Evolutionary conservation across 352 stramenopile species (phyloP).

Genomic region (Thraustotheca clavata): DNA sequence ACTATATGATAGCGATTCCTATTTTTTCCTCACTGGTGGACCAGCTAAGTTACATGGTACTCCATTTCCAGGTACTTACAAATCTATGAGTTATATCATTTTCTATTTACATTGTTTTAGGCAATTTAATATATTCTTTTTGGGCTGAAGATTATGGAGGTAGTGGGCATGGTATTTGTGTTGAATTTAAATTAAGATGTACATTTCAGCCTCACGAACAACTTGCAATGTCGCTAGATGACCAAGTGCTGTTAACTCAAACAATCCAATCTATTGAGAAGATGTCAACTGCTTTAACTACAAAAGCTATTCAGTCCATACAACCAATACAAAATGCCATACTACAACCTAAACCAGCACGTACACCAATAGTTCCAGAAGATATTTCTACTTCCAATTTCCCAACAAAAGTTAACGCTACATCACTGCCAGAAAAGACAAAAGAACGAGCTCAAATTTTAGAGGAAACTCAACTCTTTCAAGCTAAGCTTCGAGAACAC

Average conservation of each 20-base stretch:
- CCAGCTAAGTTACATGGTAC: slow-evolving; percentile 29
- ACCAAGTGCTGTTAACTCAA: neutral
- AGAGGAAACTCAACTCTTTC: slow-evolving; percentile 15
- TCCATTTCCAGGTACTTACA: slow-evolving; percentile 5
- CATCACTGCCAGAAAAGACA: slow-evolving; percentile 12
- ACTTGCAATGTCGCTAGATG: neutral
- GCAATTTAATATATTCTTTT: slow-evolving; percentile 59
- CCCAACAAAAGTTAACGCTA: neutral
- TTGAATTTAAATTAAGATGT: slow-evolving; percentile 36
- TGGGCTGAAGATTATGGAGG: slow-evolving; percentile 39
- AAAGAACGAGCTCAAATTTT: slow-evolving; percentile 14
- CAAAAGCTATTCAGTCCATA: neutral
- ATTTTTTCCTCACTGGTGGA: slow-evolving; percentile 41
- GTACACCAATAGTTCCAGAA: neutral
- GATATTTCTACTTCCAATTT: neutral
- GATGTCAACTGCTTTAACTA: neutral
- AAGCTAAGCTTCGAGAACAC: slow-evolving; percentile 16
- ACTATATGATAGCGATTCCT: slow-evolving; percentile 59
- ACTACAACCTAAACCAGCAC: neutral
- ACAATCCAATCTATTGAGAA: neutral
- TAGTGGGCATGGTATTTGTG: slow-evolving; percentile 11
- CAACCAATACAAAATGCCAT: no score
- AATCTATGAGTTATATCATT: neutral
- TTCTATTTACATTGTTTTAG: slow-evolving; percentile 30
- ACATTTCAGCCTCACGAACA: slow-evolving; percentile 29